Evolutionary conservation across 768 basidiomycete genomes (phyloP).

Genomic region (Suillus brevipes): DNA sequence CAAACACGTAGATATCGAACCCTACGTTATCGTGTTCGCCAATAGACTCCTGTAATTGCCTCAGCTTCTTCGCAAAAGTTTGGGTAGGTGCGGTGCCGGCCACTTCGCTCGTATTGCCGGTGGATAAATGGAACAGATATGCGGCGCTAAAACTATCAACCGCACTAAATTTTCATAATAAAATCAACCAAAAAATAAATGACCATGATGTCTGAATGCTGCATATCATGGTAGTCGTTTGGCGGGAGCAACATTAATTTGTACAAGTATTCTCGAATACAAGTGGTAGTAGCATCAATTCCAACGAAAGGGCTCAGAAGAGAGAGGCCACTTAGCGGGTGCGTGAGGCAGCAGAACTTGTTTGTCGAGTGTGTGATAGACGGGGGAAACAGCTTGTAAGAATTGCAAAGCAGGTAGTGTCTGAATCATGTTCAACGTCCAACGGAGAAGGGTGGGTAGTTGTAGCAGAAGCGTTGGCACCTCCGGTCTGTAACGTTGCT

Average conservation of each 20-base stretch:
- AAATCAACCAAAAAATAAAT: too few species aligned
- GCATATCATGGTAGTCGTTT: too few species aligned
- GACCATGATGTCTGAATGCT: too few species aligned
- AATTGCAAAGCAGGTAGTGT: neutral
- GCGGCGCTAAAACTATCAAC: neutral
- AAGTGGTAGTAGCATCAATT: too few species aligned
- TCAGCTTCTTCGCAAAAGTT: neutral
- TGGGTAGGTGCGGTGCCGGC: neutral
- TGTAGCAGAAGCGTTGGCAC: neutral
- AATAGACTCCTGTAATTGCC: neutral
- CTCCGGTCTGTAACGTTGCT: too few species aligned
- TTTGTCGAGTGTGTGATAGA: neutral
- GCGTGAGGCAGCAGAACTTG: too few species aligned
- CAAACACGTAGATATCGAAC: slow-evolving; percentile 4
- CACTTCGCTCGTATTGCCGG: neutral
- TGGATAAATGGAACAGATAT: neutral
- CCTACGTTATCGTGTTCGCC: neutral
- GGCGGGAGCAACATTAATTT: too few species aligned
- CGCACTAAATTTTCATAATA: neutral
- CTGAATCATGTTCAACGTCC: neutral
- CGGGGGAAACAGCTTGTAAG: neutral
- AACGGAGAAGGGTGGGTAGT: neutral
- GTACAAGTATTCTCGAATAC: too few species aligned
- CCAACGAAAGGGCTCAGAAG: too few species aligned
- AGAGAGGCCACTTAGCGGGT: too few species aligned